Evolutionary conservation across 306 rosid species (phyloP).

Genomic region (Carpinus fangiana): DNA sequence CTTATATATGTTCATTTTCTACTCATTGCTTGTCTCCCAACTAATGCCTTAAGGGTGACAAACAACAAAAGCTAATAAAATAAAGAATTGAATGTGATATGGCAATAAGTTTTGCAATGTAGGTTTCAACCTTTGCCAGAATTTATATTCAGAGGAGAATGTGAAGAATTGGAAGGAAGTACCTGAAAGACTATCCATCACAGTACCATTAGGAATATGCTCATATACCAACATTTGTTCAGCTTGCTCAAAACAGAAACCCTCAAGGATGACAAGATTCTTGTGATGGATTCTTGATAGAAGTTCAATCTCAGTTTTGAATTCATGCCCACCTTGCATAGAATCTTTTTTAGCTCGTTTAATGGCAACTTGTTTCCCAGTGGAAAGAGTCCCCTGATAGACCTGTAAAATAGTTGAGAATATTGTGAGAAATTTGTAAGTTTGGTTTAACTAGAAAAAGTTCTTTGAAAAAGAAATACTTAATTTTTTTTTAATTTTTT

Average conservation of each 20-base stretch:
- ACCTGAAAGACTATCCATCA: conserved; percentile 47
- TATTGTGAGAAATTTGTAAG: neutral
- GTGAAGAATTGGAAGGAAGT: conserved; percentile 1
- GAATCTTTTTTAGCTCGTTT: conserved; percentile 46
- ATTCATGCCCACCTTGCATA: conserved; percentile 41
- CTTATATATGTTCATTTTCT: neutral
- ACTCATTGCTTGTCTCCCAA: neutral
- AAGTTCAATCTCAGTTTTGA: conserved; percentile 56
- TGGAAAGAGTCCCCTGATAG: conserved; percentile 41
- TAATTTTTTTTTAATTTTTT: too few relatives aligned
- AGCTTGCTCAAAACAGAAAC: conserved; percentile 54
- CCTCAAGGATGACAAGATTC: conserved; percentile 50
- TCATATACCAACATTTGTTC: conserved; percentile 61
- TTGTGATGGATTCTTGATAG: conserved; percentile 61
- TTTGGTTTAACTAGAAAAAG: neutral
- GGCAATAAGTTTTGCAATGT: too few relatives aligned
- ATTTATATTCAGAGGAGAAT: neutral
- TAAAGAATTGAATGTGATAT: too few relatives aligned
- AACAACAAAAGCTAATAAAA: too few relatives aligned
- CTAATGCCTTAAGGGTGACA: too few relatives aligned
- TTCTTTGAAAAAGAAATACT: neutral
- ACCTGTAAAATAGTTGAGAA: conserved; percentile 30
- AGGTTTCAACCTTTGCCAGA: neutral
- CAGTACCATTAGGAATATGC: conserved; percentile 43
- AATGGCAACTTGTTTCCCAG: conserved; percentile 45